These are phyloP conservation scores for Blastobotrys terrestris DNA, from an alignment of 805 yeast genomes.

Conservation along the genomic window DNA sequence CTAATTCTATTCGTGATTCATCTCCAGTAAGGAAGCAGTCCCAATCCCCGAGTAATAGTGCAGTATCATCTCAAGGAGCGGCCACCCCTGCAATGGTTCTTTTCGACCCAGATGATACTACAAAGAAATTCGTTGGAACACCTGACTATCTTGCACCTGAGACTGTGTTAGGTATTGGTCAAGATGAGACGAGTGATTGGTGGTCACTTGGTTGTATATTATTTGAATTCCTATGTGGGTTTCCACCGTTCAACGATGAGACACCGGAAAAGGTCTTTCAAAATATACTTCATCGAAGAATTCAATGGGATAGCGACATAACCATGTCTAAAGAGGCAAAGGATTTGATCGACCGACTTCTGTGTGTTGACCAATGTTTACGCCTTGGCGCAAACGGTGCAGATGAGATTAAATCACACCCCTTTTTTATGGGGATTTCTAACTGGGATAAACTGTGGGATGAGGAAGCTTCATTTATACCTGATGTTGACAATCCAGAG, in stretches of 20 bases:
- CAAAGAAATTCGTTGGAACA: conserved; percentile 82
- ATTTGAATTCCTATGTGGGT: conserved; percentile 87
- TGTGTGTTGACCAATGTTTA: conserved; percentile 55
- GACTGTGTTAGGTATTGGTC: conserved; percentile 78
- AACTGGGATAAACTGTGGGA: conserved; percentile 73
- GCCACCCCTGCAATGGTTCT: conserved; percentile 29
- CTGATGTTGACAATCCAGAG: conserved; percentile 70
- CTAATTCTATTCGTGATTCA: no score
- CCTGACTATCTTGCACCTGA: conserved; percentile 98
- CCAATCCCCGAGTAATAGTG: neutral
- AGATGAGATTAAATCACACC: conserved; percentile 70
- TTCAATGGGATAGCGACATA: conserved; percentile 66
- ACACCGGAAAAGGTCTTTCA: conserved; percentile 77
- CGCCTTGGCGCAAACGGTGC: conserved; percentile 75
- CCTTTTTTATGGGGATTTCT: conserved; percentile 57
- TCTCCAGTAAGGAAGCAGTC: neutral
- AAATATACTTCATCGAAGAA: conserved; percentile 65
- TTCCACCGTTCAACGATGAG: conserved; percentile 87
- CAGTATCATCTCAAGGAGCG: neutral
- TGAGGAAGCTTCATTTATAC: conserved; percentile 74
- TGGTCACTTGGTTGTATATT: conserved; percentile 97
- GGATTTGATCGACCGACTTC: conserved; percentile 59
- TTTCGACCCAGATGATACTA: conserved; percentile 62
- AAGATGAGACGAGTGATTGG: conserved; percentile 90
- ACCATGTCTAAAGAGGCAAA: conserved; percentile 6